Evolutionary conservation across 768 basidiomycete species (phyloP).

Genomic region (Boletus sp.): DNA sequence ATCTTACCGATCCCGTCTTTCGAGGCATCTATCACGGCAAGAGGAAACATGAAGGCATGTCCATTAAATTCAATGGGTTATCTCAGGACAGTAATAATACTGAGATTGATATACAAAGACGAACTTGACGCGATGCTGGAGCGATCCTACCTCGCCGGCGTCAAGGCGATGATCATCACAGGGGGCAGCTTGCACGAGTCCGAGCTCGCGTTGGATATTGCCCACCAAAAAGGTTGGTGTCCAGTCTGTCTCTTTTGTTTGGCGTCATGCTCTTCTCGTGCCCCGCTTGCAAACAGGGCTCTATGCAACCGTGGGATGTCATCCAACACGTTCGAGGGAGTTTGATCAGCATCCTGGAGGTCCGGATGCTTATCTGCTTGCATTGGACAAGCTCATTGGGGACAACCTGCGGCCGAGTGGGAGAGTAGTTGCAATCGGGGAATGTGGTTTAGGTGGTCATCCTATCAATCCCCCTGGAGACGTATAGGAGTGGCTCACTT

Average conservation of each 20-base stretch:
- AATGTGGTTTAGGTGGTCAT: conserved; percentile 67
- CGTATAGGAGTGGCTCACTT: not conserved
- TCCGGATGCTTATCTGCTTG: conserved; percentile 56
- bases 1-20: conserved; percentile 58
- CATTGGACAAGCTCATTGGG: conserved; percentile 52
- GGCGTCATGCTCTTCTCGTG: not conserved
- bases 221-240: conserved; percentile 48
- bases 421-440: conserved; percentile 69
- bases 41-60: conserved; percentile 47
- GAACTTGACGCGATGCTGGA: conserved; percentile 59
- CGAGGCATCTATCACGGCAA: conserved; percentile 48
- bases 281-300: conserved; percentile 38
- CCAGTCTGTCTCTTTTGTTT: not conserved
- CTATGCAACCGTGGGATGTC: conserved; percentile 75
- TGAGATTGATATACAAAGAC: conserved; percentile 35
- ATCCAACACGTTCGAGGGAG: conserved; percentile 71
- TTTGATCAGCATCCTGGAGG: conserved; percentile 58
- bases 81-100: not conserved
- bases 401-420: conserved; percentile 49
- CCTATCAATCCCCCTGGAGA: not conserved
- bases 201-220: conserved; percentile 54
- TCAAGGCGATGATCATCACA: conserved; percentile 72
- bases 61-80: not conserved
- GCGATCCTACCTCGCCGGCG: conserved; percentile 56
- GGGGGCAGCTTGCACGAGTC: conserved; percentile 70